These are phyloP conservation scores for Sphagnum fallax DNA, from an alignment of 228 moss, liverwort and hornwort species.

Conservation along the genomic window DNA sequence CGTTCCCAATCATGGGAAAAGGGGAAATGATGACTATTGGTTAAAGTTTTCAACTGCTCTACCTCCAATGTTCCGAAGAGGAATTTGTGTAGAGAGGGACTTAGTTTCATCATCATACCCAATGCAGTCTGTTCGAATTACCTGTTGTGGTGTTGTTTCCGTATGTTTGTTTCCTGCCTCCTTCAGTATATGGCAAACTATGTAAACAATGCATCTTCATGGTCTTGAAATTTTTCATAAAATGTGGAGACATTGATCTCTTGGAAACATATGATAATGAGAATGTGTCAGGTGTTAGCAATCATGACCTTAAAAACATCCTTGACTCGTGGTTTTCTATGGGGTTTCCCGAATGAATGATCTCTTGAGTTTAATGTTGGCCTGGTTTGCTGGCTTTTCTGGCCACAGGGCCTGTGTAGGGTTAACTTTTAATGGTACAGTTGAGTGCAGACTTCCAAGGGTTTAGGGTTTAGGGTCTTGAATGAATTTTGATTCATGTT, in stretches of 20 bases:
- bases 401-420: neutral
- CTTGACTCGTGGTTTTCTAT: neutral
- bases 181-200: neutral
- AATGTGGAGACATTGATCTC: neutral
- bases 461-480: neutral
- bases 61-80: constrained; percentile 1
- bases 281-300: neutral
- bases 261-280: neutral
- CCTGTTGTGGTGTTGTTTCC: constrained; percentile 64
- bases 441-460: neutral
- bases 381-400: neutral
- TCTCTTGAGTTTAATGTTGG: neutral
- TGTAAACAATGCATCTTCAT: neutral
- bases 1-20: neutral
- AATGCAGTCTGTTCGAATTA: constrained; percentile 81
- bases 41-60: neutral
- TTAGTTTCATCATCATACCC: constrained; percentile 12
- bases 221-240: neutral
- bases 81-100: neutral
- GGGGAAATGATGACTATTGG: constrained; percentile 1
- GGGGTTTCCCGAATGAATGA: neutral
- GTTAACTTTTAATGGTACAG: too few relatives aligned
- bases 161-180: constrained; percentile 27
- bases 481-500: neutral
- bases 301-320: neutral